Conservation (phyloP, 768 basidiomycete species). For the Mycena metata region DNA sequence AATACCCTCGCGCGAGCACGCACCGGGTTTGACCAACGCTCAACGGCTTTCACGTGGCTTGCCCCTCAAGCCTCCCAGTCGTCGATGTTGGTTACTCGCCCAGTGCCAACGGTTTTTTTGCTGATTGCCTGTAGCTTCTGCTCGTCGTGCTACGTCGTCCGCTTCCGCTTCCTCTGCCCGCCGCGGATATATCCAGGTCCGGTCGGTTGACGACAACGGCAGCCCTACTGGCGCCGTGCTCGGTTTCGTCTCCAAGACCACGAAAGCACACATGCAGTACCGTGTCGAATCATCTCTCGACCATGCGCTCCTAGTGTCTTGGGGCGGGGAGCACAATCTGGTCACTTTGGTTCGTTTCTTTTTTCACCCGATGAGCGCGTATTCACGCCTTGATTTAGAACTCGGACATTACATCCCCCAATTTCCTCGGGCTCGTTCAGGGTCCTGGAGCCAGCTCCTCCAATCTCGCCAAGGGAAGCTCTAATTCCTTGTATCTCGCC, state of each 20-base stretch:
- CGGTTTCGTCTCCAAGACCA: conserved; percentile 30
- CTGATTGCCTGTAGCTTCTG: conserved; percentile 26
- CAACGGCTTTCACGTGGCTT: conserved; percentile 44
- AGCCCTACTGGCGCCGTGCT: conserved; percentile 17
- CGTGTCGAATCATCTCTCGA: conserved; percentile 13
- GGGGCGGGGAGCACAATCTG: conserved; percentile 19
- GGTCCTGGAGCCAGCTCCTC: conserved; percentile 36
- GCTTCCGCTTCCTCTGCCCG: conserved; percentile 17
- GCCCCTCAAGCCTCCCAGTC: conserved; percentile 42
- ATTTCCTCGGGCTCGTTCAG: conserved; percentile 41
- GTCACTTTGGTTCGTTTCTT: conserved; percentile 15
- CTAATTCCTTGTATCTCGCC: conserved; percentile 34
- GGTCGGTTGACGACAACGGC: conserved; percentile 22
- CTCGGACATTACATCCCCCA: conserved; percentile 31
- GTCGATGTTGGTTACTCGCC: conserved; percentile 30
- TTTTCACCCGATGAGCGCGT: background rate
- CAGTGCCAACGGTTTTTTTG: background rate
- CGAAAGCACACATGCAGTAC: conserved; percentile 26
- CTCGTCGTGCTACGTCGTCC: conserved; percentile 36
- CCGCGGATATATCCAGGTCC: conserved; percentile 33
- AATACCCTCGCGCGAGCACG: conserved; percentile 10
- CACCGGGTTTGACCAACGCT: conserved; percentile 39
- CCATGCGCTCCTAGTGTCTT: conserved; percentile 25
- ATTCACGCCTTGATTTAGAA: conserved; percentile 29
- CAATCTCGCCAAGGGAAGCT: conserved; percentile 29